Percentiles rank a stretch among this genome's conserved stretches.
Evolutionary conservation across 495 filamentous ascomycete genomes (phyloP).

Genomic region (Neurospora sp.): DNA sequence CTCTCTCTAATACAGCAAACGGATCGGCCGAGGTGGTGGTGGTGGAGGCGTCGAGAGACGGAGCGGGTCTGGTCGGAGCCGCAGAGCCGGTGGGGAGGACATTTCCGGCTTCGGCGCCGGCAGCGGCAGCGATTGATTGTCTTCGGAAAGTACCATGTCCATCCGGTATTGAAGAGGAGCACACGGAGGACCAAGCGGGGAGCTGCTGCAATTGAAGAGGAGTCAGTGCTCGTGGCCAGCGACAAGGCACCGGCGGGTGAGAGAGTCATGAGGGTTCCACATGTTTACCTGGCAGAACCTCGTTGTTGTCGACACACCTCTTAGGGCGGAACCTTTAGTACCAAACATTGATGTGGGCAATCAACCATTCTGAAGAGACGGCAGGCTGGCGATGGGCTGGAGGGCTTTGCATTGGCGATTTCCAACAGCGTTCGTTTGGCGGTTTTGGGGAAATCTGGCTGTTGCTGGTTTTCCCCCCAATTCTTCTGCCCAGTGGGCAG

Average conservation of each 20-base stretch:
- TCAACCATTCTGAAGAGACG: conserved; percentile 1
- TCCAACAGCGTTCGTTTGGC: background rate
- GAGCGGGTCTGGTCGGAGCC: conserved; percentile 14
- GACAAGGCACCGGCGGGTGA: background rate
- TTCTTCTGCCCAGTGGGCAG: background rate
- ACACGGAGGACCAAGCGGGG: background rate
- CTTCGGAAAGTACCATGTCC: background rate
- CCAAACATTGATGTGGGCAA: conserved; percentile 16
- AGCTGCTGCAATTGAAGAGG: background rate
- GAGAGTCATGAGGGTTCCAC: background rate
- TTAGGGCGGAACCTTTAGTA: conserved; percentile 14
- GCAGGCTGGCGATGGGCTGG: background rate
- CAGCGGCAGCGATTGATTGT: background rate
- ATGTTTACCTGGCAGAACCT: background rate
- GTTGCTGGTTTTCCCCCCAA: background rate
- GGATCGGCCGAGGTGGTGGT: background rate
- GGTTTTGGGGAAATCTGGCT: background rate
- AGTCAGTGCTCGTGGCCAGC: background rate
- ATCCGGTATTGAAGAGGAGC: background rate
- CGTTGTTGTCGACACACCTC: conserved; percentile 5
- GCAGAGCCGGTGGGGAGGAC: background rate
- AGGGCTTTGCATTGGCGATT: background rate
- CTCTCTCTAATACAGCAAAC: background rate
- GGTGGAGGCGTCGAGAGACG: conserved; percentile 1
- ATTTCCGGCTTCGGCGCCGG: background rate